Conservation (phyloP, 2,329 filamentous ascomycete genomes). For the Daldinia sp. region DNA sequence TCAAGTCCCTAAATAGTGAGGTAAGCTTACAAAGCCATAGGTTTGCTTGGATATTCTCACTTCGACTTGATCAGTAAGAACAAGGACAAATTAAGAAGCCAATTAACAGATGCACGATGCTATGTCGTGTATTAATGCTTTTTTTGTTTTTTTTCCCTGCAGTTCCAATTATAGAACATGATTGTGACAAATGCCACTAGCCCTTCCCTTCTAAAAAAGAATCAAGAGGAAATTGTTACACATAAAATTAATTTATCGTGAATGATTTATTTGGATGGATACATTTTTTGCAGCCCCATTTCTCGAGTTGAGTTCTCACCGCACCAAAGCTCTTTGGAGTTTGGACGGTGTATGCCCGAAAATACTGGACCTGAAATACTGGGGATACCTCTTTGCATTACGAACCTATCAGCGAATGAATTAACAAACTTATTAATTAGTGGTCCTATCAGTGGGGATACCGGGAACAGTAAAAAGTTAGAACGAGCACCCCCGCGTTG, state of each 20-base stretch:
- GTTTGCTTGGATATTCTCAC: not conserved
- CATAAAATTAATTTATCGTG: not conserved
- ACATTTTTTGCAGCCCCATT: not conserved
- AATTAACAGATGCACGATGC: not conserved
- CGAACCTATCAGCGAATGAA: not conserved
- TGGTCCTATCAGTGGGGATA: not conserved
- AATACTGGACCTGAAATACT: not conserved
- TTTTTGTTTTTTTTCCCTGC: no score
- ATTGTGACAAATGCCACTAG: no score
- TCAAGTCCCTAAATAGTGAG: not conserved
- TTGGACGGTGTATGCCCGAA: not conserved
- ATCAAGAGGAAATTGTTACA: not conserved
- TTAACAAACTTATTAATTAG: no score
- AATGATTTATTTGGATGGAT: not conserved
- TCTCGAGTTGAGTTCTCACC: not conserved
- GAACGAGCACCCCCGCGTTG: constrained; percentile 25
- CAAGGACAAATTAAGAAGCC: not conserved
- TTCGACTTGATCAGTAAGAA: not conserved
- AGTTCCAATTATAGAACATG: not conserved
- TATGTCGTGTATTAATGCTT: not conserved
- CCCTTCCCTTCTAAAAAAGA: no score
- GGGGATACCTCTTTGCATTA: not conserved
- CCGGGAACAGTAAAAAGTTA: not conserved
- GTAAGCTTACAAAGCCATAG: not conserved
- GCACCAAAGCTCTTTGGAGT: not conserved